Percentiles rank a stretch among this genome's conserved stretches.
These are phyloP conservation scores for Suillus placidus DNA, from an alignment of 768 basidiomycete species.

Conservation along the genomic window DNA sequence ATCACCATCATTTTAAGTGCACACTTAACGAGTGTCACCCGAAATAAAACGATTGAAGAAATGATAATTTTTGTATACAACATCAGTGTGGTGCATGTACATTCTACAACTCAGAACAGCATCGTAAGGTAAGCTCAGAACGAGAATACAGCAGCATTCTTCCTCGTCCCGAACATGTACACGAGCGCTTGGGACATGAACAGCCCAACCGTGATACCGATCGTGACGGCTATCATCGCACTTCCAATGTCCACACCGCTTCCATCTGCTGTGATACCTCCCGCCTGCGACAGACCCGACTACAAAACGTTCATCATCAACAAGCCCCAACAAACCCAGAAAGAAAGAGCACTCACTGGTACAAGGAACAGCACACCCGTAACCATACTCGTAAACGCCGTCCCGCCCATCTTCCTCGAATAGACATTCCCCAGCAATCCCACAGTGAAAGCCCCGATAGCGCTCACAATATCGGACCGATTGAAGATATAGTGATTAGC, in stretches of 20 bases:
- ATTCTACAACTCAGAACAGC: not conserved
- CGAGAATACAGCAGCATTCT: conserved; percentile 85
- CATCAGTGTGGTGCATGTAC: not conserved
- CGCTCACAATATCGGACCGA: conserved; percentile 81
- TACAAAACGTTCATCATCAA: conserved; percentile 29
- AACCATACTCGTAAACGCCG: conserved; percentile 90
- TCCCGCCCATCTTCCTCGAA: conserved; percentile 80
- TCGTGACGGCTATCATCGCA: conserved; percentile 88
- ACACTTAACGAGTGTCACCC: not conserved
- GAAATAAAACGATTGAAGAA: not conserved
- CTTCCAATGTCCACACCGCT: conserved; percentile 83
- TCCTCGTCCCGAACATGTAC: conserved; percentile 82
- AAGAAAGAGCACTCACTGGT: conserved; percentile 56
- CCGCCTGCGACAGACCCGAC: conserved; percentile 86
- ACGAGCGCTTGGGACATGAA: conserved; percentile 89
- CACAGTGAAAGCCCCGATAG: conserved; percentile 83
- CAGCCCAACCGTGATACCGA: conserved; percentile 87
- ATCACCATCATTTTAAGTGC: conserved; percentile 6
- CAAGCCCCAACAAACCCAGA: conserved; percentile 6
- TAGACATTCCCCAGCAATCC: conserved; percentile 80
- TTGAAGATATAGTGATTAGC: conserved; percentile 87
- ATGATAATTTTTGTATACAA: not conserved
- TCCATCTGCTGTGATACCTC: conserved; percentile 80
- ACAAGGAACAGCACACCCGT: conserved; percentile 87
- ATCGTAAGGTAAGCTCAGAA: conserved; percentile 46